These are phyloP conservation scores for Dryadomyces quercivorus DNA, from an alignment of 2,329 filamentous ascomycete genomes.

Conservation along the genomic window DNA sequence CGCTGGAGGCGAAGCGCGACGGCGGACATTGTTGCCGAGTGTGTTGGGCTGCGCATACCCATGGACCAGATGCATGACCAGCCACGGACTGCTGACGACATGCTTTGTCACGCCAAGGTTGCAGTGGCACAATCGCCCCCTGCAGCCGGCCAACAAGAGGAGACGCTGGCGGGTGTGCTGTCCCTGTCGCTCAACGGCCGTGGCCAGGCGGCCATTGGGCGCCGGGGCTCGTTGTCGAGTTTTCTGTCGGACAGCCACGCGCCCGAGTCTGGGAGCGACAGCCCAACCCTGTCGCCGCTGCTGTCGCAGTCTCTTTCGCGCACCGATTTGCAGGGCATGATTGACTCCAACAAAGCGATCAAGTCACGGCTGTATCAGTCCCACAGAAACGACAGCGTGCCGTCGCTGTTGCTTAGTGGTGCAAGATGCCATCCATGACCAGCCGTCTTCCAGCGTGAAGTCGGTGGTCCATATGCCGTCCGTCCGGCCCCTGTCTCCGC, in stretches of 20 bases:
- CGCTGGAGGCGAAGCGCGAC: constrained; percentile 72
- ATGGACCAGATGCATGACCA: constrained; percentile 13
- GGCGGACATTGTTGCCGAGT: constrained; percentile 68
- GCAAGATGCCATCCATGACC: constrained; percentile 32
- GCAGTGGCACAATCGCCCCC: background rate
- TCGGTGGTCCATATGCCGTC: background rate
- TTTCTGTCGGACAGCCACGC: constrained; percentile 30
- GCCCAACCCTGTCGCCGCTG: constrained; percentile 48
- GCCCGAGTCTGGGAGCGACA: constrained; percentile 36
- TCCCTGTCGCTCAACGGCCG: constrained; percentile 12
- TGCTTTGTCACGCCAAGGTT: no score
- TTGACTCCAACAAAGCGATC: constrained; percentile 45
- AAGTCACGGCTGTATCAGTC: constrained; percentile 44
- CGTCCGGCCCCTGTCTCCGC: constrained; percentile 7
- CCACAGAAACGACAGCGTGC: constrained; percentile 44
- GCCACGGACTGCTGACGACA: no score
- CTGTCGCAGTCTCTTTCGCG: constrained; percentile 30
- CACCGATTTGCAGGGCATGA: constrained; percentile 46
- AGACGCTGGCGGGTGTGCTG: background rate
- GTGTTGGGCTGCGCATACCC: constrained; percentile 51
- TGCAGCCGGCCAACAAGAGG: constrained; percentile 26
- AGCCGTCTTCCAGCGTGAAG: no score
- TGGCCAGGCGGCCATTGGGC: constrained; percentile 24
- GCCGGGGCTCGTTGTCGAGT: constrained; percentile 38
- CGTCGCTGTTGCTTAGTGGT: constrained; percentile 39